These are phyloP conservation scores for Trametes versicolor DNA, from an alignment of 1,284 basidiomycete species.

Conservation along the genomic window DNA sequence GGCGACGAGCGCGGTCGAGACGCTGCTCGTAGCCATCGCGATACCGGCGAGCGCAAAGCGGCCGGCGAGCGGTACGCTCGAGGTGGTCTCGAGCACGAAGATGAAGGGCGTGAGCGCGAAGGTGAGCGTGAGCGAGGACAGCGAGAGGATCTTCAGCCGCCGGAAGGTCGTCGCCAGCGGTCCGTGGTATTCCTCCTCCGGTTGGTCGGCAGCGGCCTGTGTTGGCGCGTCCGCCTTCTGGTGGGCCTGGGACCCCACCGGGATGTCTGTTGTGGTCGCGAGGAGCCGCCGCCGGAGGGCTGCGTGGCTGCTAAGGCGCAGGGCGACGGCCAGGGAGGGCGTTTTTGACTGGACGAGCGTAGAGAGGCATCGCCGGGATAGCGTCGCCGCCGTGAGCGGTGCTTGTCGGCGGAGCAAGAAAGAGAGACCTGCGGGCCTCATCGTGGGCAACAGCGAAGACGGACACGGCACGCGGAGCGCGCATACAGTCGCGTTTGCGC, in stretches of 20 bases:
- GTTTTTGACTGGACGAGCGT: background rate
- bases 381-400: background rate
- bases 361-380: conserved; percentile 20
- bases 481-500: conserved; percentile 15
- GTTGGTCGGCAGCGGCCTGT: conserved; percentile 6
- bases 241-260: background rate
- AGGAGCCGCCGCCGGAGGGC: conserved; percentile 11
- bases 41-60: conserved; percentile 76
- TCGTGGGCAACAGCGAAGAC: conserved; percentile 18
- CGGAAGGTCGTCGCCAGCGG: conserved; percentile 79
- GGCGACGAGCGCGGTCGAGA: conserved; percentile 79
- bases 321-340: too few relatives aligned
- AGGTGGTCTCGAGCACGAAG: conserved; percentile 74
- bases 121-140: conserved; percentile 82
- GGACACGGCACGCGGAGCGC: conserved; percentile 15
- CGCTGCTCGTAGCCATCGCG: conserved; percentile 74
- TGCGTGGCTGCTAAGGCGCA: background rate
- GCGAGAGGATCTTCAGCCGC: conserved; percentile 84
- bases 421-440: conserved; percentile 20
- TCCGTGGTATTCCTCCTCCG: conserved; percentile 57
- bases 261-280: conserved; percentile 11
- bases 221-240: background rate
- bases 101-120: conserved; percentile 79
- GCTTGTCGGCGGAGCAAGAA: conserved; percentile 9
- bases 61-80: conserved; percentile 74